Evolutionary conservation across 345 rosid genomes (phyloP), one percentile per base, ranked within the genome.

Genomic region (Salix viminalis): DNA sequence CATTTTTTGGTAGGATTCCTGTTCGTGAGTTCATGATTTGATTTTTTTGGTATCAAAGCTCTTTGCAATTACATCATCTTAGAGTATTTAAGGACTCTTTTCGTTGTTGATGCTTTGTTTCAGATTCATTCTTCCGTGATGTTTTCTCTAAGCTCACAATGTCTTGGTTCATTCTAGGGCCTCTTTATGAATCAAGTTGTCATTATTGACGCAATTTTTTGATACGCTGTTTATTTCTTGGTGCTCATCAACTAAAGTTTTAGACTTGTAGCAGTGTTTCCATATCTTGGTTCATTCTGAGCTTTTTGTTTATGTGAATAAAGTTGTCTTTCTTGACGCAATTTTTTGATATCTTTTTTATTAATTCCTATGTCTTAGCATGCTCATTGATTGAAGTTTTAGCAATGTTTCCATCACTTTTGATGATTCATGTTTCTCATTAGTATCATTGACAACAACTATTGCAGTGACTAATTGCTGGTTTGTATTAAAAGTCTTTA

Each of bases 391-490:
- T 46, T 19, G 37, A 5, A 42, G 61, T 46, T 65, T 46, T 23
- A 46, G 50, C 32, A 8, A 64, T 68, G 19, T 50, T 60, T 26
- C 4, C 15, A n/a, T 67, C 46, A 58, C 50, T 78, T 80, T 58
- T 58, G 67, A 72, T 73, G 71, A n/a, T 23, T 56, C 58, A 42
- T 58, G 19, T 26, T 46, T 70, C 28, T 62, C 32, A 26, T 56
- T 67, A 37, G 8, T 67, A 50, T 77, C 42, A 15, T 77, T 48
- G 37, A 66, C 66, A 36, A 73, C 64, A 69, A 73, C 21, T 72
- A 52, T 67, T 81, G 79, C 84, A 77, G 86, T 74, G 16, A 61
- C 60, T 65, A 65, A 30, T 60, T 74, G 74, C 78, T 68, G 77
- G 72, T 68, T 75, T 79, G 76, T 74, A 61, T 69, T 77, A 34